Evolutionary conservation across 371 early-diverging fungal species (phyloP), one percentile per base, ranked within the genome.

Genomic region (Mortierella sp.): DNA sequence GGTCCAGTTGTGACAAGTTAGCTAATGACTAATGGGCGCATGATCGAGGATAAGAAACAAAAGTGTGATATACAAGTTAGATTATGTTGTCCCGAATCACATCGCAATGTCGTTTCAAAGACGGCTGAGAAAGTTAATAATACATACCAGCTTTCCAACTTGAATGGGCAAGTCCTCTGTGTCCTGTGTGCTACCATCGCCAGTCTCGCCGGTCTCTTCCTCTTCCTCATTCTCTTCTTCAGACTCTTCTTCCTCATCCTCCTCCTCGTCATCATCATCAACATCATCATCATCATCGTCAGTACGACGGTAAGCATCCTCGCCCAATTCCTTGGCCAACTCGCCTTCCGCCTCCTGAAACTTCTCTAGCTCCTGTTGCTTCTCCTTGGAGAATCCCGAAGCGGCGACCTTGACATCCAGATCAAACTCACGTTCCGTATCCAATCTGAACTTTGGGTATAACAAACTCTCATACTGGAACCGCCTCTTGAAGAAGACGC

Each of bases 361-460:
- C 87, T 89, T 89, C 83, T 98, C 98, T 14, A 98, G 87, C 88
- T 97, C 96, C 71, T 94, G 88, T 90, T 98, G 96, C 88, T 96
- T 95, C 88, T 97, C 95, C 82, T 94, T 95, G 31, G 95, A 95
- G 77, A 98, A 98, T 19, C 99, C 99, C 87, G 96, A 96, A 19
- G 99, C 99, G 28, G 97, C 96, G 0, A 98, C 98, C 88, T 97
- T 93, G 14, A 98, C 95, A 91, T 99, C 99, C 61, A 99, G 90
- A 79, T 94, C 91, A 82, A 97, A 96, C 87, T 97, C 95, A 28
- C 95, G 90, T 79, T 95, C 93, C 16, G 95, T 90, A 78, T 98
- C 98, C 21, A 93, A 86, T 51, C 92, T 90, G 87, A 99, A 98
- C 82, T 94, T 93, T 46, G 99, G 99, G 87, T 95, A 98, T 71